A percentile compares a stretch with the other conserved stretches of the same genome.
Conservation (phyloP, 1,284 basidiomycete species). For the Papiliotrema laurentii region DNA sequence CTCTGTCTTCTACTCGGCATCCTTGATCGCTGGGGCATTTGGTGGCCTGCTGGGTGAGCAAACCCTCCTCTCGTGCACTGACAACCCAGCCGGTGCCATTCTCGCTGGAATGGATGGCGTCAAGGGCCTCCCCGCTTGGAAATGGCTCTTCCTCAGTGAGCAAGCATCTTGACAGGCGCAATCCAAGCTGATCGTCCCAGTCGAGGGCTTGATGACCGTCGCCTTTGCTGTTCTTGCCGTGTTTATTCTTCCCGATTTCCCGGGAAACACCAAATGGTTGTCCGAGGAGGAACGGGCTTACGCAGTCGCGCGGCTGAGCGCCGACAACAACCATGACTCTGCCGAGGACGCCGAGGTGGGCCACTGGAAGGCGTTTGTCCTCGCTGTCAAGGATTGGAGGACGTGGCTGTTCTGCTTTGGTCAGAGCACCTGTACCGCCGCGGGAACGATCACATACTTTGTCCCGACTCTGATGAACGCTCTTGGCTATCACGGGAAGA, state of each 20-base stretch:
- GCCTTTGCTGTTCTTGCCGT: constrained; percentile 32
- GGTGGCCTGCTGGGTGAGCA: constrained; percentile 42
- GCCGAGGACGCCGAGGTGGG: constrained; percentile 13
- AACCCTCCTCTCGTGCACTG: no score
- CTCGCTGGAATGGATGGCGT: constrained; percentile 32
- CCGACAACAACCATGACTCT: no score
- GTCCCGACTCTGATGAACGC: no score
- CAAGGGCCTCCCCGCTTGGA: constrained; percentile 30
- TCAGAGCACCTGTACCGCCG: no score
- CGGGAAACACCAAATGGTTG: constrained; percentile 41
- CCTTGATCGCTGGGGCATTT: constrained; percentile 39
- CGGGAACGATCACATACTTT: no score
- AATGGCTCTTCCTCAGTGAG: constrained; percentile 39
- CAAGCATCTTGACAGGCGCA: neutral
- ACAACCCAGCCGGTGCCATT: constrained; percentile 41
- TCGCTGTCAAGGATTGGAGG: constrained; percentile 37
- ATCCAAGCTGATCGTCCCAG: constrained; percentile 44
- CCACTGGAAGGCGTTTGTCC: constrained; percentile 32
- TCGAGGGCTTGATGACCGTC: constrained; percentile 43
- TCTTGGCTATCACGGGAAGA: no score
- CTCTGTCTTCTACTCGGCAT: constrained; percentile 39
- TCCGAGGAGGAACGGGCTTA: constrained; percentile 28
- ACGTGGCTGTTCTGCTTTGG: no score
- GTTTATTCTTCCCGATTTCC: constrained; percentile 46
- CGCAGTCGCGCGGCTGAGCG: constrained; percentile 28